A percentile compares a stretch with the other conserved stretches of the same genome.
These are phyloP conservation scores for Ochetophila trinervis DNA, from an alignment of 306 rosid genomes.

Conservation along the genomic window DNA sequence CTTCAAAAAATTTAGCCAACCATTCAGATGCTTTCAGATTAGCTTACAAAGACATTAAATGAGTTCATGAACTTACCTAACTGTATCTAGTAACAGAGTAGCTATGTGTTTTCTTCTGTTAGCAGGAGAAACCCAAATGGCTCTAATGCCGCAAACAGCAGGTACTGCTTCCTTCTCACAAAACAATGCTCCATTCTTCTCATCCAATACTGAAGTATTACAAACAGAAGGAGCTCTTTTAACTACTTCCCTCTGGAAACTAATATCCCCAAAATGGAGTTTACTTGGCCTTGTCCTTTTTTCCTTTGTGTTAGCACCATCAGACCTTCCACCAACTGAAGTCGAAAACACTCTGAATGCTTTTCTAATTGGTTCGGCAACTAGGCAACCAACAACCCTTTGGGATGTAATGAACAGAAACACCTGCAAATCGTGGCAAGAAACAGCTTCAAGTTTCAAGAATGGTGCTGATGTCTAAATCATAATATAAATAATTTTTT, in stretches of 20 bases:
- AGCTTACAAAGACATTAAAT: background rate
- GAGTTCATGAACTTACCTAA: slow-evolving; percentile 46
- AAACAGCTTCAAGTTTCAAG: background rate
- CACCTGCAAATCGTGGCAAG: slow-evolving; percentile 36
- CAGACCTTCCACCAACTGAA: slow-evolving; percentile 26
- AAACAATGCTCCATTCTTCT: slow-evolving; percentile 43
- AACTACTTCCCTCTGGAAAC: slow-evolving; percentile 59
- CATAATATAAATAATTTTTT: background rate
- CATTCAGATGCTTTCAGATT: background rate
- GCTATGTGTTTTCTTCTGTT: slow-evolving; percentile 73
- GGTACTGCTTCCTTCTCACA: slow-evolving; percentile 54
- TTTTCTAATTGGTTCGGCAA: slow-evolving; percentile 66
- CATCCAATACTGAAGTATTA: slow-evolving; percentile 33
- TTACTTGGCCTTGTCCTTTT: slow-evolving; percentile 24
- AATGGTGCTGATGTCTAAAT: background rate
- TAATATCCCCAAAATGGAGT: slow-evolving; percentile 65
- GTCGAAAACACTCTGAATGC: slow-evolving; percentile 59
- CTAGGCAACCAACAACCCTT: slow-evolving; percentile 58
- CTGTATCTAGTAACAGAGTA: slow-evolving; percentile 65
- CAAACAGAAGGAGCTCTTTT: slow-evolving; percentile 30
- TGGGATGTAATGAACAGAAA: slow-evolving; percentile 58
- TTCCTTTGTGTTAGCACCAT: slow-evolving; percentile 25
- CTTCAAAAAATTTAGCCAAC: background rate
- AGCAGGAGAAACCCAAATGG: slow-evolving; percentile 81
- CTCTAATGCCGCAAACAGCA: slow-evolving; percentile 76